Conservation (phyloP, 2,329 filamentous ascomycete genomes). For the Dothideomycetidae sp. region DNA sequence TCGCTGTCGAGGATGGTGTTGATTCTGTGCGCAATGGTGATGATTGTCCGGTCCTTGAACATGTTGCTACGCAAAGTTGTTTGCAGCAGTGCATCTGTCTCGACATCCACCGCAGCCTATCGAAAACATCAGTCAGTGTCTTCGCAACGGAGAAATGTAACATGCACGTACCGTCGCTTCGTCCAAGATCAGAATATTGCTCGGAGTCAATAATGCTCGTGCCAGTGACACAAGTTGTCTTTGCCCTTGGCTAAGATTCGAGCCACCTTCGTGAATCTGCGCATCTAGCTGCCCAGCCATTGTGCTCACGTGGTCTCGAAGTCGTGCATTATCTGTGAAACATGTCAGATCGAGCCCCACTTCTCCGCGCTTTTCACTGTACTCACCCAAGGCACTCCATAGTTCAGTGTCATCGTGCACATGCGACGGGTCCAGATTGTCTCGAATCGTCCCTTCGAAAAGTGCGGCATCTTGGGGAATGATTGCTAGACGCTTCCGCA, state of each 20-base stretch:
- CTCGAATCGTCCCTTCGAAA: constrained; percentile 83
- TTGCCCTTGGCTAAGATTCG: constrained; percentile 89
- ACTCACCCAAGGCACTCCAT: constrained; percentile 82
- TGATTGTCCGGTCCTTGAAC: constrained; percentile 88
- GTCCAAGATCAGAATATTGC: constrained; percentile 92
- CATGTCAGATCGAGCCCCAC: constrained; percentile 13
- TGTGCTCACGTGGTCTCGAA: constrained; percentile 74
- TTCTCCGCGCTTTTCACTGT: constrained; percentile 7
- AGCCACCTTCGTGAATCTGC: constrained; percentile 85
- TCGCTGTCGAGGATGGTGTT: constrained; percentile 89
- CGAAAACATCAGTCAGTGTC: constrained; percentile 7
- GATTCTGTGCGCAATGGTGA: constrained; percentile 95
- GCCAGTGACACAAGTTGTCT: constrained; percentile 87
- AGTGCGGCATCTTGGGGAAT: constrained; percentile 96
- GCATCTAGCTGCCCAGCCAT: constrained; percentile 89
- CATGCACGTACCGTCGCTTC: constrained; percentile 76
- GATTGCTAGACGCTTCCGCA: constrained; percentile 80
- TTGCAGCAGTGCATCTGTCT: constrained; percentile 52
- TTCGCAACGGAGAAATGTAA: constrained; percentile 32
- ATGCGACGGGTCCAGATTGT: constrained; percentile 89
- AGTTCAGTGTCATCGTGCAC: constrained; percentile 94
- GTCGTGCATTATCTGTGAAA: constrained; percentile 71
- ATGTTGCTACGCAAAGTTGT: constrained; percentile 47
- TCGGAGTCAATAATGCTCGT: constrained; percentile 83
- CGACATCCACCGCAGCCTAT: constrained; percentile 53